Evolutionary conservation across 306 rosid species (phyloP).

Genomic region (Vigna trinervia): DNA sequence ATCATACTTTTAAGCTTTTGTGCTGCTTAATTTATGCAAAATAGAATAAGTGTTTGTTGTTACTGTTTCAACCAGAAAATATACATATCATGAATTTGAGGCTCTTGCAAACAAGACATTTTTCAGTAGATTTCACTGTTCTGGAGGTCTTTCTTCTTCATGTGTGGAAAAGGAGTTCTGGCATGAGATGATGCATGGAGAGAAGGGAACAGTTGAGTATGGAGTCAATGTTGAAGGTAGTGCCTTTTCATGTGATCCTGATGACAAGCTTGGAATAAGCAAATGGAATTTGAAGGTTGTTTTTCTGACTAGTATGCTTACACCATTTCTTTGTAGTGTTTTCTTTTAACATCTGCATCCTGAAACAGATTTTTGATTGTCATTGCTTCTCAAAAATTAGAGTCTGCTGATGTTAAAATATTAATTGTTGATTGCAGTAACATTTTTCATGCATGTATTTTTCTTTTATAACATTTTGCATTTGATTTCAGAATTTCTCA

Average conservation of each 20-base stretch:
- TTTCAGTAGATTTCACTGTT: constrained; percentile 36
- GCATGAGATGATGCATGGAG: constrained; percentile 47
- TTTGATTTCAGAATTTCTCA: constrained; percentile 46
- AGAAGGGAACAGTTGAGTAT: constrained; percentile 47
- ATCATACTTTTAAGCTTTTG: not conserved
- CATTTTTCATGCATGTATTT: not conserved
- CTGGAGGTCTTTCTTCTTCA: constrained; percentile 38
- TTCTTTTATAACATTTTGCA: not conserved
- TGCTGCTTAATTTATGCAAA: constrained; percentile 14
- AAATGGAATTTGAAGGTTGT: constrained; percentile 56
- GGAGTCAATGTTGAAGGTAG: constrained; percentile 58
- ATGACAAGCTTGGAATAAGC: constrained; percentile 51
- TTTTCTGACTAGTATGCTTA: not conserved
- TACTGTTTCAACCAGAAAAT: constrained; percentile 33
- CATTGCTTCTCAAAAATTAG: not conserved
- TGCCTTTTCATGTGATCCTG: constrained; percentile 54
- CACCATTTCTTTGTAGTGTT: not conserved
- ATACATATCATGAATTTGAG: constrained; percentile 37
- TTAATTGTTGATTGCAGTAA: not conserved
- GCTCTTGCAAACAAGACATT: constrained; percentile 42
- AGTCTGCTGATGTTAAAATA: not conserved
- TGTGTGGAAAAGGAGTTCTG: constrained; percentile 52
- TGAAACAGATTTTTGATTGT: not conserved
- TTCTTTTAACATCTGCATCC: not conserved
- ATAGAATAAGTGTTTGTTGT: not conserved